Base-by-base conservation (phyloP, 176 grass and related monocot genomes). In the Carex cristatella region DNA sequence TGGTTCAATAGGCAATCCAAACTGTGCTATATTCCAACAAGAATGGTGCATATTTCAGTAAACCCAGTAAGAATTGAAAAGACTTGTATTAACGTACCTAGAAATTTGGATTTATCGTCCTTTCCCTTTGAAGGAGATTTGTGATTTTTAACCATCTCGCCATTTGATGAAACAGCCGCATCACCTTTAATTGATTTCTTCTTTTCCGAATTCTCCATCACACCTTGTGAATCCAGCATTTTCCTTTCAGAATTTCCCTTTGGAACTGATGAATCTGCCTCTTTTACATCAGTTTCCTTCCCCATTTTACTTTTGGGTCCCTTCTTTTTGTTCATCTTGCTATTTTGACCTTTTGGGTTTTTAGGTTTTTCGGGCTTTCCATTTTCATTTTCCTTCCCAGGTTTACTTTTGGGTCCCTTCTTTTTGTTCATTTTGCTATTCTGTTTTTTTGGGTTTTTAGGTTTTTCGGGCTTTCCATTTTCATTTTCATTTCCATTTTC, bases 401-500 rank as follows among this genome's bases (percentile, higher is more conserved):
- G 55, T 54, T 69, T 83, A 69, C 27, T 83, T 67, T 27, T 19
- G 35, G 65, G 46, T 69, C 73, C 80, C 3, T 54, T 86, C 73
- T 70, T 64, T 80, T 84, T 84, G 64, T 79, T 79, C 11, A 23
- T 61, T 58, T 60, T 69, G n/a, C 23, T 51, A 75, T 58, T 44
- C 16, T 79, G 53, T 51, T 78, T 80, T 88, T 95, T 60, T 14
- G 8, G 32, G 13, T 87, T 65, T 89, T 94, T 88, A 32, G 33
- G 53, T 67, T 67, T 88, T 79, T 87, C 82, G 5, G 14, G 53
- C 69, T 85, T 16, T 64, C 70, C 57, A 38, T 83, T 59, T 13
- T 85, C 74, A 6, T 87, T 85, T 75, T 94, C 23, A 23, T 23
- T 23, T 23, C 23, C 23, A 23, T 74, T 28, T 37, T 27, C 67